These are phyloP conservation scores for Barnettozyma wickerhamii DNA, from an alignment of 805 yeast species.

Conservation along the genomic window DNA sequence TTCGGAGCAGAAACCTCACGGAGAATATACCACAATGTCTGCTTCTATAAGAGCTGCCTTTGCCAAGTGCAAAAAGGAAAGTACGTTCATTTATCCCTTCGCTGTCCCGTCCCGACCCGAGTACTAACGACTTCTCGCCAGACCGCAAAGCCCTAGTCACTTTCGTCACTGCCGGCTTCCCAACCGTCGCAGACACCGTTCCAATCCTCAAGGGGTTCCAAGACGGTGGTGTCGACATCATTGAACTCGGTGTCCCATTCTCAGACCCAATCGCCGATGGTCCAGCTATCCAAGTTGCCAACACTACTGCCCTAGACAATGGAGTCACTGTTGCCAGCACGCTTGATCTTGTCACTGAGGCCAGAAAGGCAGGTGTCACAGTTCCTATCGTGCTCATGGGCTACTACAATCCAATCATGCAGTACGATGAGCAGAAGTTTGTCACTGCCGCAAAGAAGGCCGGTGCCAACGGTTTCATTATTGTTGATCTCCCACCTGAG, in stretches of 20 bases:
- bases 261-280: constrained; percentile 99
- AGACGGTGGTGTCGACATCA: constrained; percentile 91
- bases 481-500: constrained; percentile 97
- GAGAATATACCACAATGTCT: constrained; percentile 8
- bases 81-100: constrained; percentile 11
- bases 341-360: constrained; percentile 66
- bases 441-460: constrained; percentile 74
- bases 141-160: constrained; percentile 86
- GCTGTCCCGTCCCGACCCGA: too few relatives aligned
- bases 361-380: constrained; percentile 79
- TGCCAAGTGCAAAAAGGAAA: constrained; percentile 52
- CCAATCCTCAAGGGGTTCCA: constrained; percentile 86
- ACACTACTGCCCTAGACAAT: constrained; percentile 74
- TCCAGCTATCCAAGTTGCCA: constrained; percentile 90
- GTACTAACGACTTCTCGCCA: neutral
- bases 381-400: constrained; percentile 95
- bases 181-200: constrained; percentile 81
- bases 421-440: constrained; percentile 83
- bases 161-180: constrained; percentile 92
- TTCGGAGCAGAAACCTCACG: neutral
- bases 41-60: constrained; percentile 55
- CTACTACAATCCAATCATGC: constrained; percentile 90
- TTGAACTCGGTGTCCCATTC: constrained; percentile 94
- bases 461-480: constrained; percentile 92
- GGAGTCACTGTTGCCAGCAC: constrained; percentile 71